Evolutionary conservation across 495 filamentous ascomycete species (phyloP), one percentile per base, ranked within the genome.

Genomic region (Xylaria bambusicola): DNA sequence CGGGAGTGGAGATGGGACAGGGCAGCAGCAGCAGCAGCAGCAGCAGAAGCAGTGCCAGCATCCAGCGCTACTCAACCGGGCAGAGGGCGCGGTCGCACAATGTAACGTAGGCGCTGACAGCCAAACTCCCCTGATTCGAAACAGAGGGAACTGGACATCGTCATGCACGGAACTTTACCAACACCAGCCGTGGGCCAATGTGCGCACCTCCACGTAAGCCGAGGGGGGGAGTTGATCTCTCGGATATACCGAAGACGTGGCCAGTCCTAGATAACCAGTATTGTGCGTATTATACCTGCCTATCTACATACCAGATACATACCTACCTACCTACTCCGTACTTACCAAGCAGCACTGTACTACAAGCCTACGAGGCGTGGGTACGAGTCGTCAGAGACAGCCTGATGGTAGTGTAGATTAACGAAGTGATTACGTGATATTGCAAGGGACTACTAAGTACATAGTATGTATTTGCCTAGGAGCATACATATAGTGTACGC

Each of bases 101-200:
- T 61, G 58, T 61, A 61, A 61, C 58, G 42, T 61, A 20, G 21
- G 13, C 44, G 58, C 58, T 61, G 58, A 61, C 58, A 49, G 51
- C 29, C 10, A 49, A 45, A 18, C 21, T 38, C 41, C 58, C 58
- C 51, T 56, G 58, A 42, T 56, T 55, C 51, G 58, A 56, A 42
- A 46, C 40, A 21, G 29, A 40, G 35, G 33, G 23, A 33, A 61
- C 47, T 38, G 58, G 26, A 23, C 23, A 21, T 31, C 35, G 21
- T 26, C 41, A 61, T 61, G 58, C 58, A 61, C 38, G 58, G 58
- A 47, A 61, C 58, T 61, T 61, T 49, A 48, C 47, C 36, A 15
- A 38, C 35, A 54, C 29, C 29, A 33, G 5, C 29, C 10, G 38
- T 31, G 45, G 29, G 45, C 52, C 48, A 18, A 36, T 36, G 42